Evolutionary conservation across 1,284 basidiomycete genomes (phyloP).

Genomic region (Cystobasidiaceae sp.): DNA sequence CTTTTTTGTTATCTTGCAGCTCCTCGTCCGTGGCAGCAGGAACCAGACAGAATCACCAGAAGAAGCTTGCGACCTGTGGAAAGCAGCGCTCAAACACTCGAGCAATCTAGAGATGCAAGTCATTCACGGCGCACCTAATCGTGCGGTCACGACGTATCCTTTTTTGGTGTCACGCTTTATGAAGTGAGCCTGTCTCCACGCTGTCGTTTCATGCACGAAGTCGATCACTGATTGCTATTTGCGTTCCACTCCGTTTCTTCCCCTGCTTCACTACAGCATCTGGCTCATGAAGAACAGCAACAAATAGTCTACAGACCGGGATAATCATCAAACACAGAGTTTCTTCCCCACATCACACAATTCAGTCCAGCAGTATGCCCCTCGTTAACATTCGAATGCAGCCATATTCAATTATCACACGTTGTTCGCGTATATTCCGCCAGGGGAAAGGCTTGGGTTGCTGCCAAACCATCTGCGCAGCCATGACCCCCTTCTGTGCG

Average conservation of each 20-base stretch:
- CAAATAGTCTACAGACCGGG: background rate
- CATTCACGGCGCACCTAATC: conserved; percentile 17
- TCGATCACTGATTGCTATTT: background rate
- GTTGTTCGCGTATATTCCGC: too few species aligned
- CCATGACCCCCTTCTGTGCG: too few species aligned
- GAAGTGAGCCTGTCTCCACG: conserved; percentile 2
- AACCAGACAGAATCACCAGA: conserved; percentile 24
- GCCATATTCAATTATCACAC: too few species aligned
- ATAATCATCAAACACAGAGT: too few species aligned
- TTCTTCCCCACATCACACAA: too few species aligned
- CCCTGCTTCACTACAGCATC: background rate
- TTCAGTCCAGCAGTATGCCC: too few species aligned
- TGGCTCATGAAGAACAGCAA: conserved; percentile 19
- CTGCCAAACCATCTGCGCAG: too few species aligned
- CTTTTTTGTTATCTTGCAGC: background rate
- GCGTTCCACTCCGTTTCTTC: background rate
- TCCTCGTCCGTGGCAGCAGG: conserved; percentile 21
- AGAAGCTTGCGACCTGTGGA: conserved; percentile 28
- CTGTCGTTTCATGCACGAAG: background rate
- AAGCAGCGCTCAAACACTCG: conserved; percentile 3
- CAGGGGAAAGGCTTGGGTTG: too few species aligned
- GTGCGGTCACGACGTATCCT: conserved; percentile 22
- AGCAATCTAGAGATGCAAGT: conserved; percentile 21
- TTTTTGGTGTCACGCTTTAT: conserved; percentile 20
- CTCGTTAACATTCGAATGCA: too few species aligned